Evolutionary conservation across 352 stramenopile genomes (phyloP), one percentile per base, ranked within the genome.

Genomic region (Globisporangium nagaii): DNA sequence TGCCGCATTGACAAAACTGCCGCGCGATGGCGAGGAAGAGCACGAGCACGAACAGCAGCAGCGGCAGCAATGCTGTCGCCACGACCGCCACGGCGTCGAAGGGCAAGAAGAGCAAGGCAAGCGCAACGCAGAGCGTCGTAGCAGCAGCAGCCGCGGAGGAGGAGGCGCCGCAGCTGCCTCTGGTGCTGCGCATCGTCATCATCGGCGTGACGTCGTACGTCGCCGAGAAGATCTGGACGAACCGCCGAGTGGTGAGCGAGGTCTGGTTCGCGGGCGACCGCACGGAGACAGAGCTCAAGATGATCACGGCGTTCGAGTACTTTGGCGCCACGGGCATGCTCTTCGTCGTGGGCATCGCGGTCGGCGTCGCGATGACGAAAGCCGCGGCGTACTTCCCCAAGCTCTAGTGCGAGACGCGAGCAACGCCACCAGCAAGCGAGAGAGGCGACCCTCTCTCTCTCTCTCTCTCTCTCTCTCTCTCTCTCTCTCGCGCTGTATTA

Each of bases 241-340:
- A 92, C 63, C 79, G 80, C 55, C 75, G 73, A 22, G 42, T 75
- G 45, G 56, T 91, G 25, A 94, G 66, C 20, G 58, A 70, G 15
- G 52, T 68, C 8, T 91, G 82, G 75, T 86, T 88, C 64, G 67
- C 70, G 28, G 79, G 88, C 46, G 59, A 63, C 36, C 76, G 86
- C 62, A 75, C 70, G 19, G 43, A 69, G 39, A 70, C 63, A 32
- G 65, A 94, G 68, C 64, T 71, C 35, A 55, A 52, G n/a, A 77
- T 91, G 76, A 70, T 94, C 53, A 78, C 66, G 32, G 62, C 53
- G 6, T 93, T 94, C 56, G 84, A 90, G 60, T 94, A 88, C 59
- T 58, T 90, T 36, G 67, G 79, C 35, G 69, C 78, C 28, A 93
- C 93, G 84, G 84, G 84, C 12, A 46, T 81, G 39, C 76, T 93